Percentiles rank a stretch among this genome's conserved stretches.
Conservation (phyloP, 371 early-diverging fungal genomes). For the Mortierella polycephala region DNA sequence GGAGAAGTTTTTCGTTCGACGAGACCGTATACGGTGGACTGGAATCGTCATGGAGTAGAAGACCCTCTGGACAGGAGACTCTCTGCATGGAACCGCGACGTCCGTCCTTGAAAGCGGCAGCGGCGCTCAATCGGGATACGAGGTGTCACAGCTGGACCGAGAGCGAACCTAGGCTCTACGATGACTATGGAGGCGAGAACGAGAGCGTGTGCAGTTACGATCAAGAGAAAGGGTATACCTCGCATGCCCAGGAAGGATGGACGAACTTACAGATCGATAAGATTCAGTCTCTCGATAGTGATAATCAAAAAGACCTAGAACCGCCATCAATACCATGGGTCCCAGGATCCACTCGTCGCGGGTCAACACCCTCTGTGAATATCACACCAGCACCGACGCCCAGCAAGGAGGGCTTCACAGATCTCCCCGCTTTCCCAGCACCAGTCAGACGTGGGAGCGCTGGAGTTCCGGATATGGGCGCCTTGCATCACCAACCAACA, state of each 20-base stretch:
- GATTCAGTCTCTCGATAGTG: constrained; percentile 12
- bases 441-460: constrained; percentile 17
- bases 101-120: background rate
- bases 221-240: constrained; percentile 32
- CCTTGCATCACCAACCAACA: constrained; percentile 10
- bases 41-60: constrained; percentile 7
- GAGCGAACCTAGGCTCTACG: constrained; percentile 8
- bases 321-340: background rate
- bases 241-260: constrained; percentile 45
- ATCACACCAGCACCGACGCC: constrained; percentile 1
- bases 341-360: background rate
- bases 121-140: constrained; percentile 20
- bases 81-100: constrained; percentile 6
- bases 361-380: constrained; percentile 9
- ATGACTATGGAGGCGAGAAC: constrained; percentile 36
- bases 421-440: constrained; percentile 6
- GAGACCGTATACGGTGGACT: constrained; percentile 44
- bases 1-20: constrained; percentile 40
- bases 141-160: constrained; percentile 48
- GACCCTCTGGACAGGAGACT: constrained; percentile 4
- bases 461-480: background rate
- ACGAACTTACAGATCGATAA: constrained; percentile 19
- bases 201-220: constrained; percentile 15
- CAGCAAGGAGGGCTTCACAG: background rate
- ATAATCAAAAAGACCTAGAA: background rate